Evolutionary conservation across 2,329 filamentous ascomycete species (phyloP).

Genomic region (Penicillium sp.): DNA sequence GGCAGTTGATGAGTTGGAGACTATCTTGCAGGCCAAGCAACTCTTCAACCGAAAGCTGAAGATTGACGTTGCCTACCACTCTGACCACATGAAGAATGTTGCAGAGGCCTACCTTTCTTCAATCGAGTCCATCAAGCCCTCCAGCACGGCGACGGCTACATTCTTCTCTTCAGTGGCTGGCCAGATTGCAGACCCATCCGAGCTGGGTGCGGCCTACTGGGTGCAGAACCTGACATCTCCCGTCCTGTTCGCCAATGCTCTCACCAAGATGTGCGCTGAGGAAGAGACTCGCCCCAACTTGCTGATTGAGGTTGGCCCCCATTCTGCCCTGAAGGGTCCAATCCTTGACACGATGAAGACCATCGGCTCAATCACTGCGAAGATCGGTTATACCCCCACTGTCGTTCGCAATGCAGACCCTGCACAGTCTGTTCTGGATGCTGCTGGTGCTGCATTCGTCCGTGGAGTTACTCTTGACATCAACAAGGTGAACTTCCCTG

Average conservation of each 20-base stretch:
- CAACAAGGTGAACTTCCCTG: slow-evolving; percentile 20
- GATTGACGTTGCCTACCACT: slow-evolving; percentile 32
- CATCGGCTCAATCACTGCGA: slow-evolving; percentile 11
- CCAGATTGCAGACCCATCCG: slow-evolving; percentile 11
- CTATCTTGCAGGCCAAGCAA: slow-evolving; percentile 11
- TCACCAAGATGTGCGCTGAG: slow-evolving; percentile 18
- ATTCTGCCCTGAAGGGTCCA: slow-evolving; percentile 36
- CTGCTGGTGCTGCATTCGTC: slow-evolving; percentile 20
- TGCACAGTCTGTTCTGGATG: slow-evolving; percentile 23
- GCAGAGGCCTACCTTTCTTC: slow-evolving; percentile 17
- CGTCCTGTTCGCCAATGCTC: slow-evolving; percentile 24
- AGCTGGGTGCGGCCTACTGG: slow-evolving; percentile 29
- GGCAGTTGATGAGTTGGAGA: slow-evolving; percentile 19
- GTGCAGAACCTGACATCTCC: slow-evolving; percentile 24
- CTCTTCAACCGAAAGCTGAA: slow-evolving; percentile 29
- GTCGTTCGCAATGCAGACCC: slow-evolving; percentile 25
- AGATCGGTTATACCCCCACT: slow-evolving; percentile 22
- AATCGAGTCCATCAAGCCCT: slow-evolving; percentile 18
- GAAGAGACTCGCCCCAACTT: slow-evolving; percentile 17
- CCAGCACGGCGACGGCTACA: slow-evolving; percentile 9
- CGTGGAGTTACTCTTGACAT: slow-evolving; percentile 18
- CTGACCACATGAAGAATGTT: slow-evolving; percentile 24
- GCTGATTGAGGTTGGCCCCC: slow-evolving; percentile 38
- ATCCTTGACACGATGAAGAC: slow-evolving; percentile 27
- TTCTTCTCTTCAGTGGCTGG: slow-evolving; percentile 24